Percentiles rank a stretch among this genome's conserved stretches.
These are phyloP conservation scores for Pseudocercospora macadamiae DNA, from an alignment of 2,329 filamentous ascomycete species.

Conservation along the genomic window DNA sequence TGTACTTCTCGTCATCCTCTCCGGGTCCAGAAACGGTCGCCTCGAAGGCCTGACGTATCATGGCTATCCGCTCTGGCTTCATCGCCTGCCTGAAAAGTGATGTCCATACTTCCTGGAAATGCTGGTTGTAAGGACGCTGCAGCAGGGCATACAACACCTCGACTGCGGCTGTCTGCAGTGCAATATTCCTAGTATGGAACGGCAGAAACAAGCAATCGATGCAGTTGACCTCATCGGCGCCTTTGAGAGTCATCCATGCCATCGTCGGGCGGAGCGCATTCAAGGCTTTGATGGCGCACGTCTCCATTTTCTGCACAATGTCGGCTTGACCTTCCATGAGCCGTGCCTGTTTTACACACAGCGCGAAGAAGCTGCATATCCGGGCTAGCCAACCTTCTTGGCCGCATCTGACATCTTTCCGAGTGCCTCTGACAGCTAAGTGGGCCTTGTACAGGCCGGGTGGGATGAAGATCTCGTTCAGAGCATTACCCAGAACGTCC, in stretches of 20 bases:
- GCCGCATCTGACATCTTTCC: slow-evolving; percentile 71
- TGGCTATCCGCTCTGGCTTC: slow-evolving; percentile 33
- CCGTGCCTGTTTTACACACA: slow-evolving; percentile 62
- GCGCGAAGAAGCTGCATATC: slow-evolving; percentile 71
- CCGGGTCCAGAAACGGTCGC: slow-evolving; percentile 50
- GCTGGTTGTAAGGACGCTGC: slow-evolving; percentile 58
- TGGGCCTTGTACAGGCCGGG: slow-evolving; percentile 72
- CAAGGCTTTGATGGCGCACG: slow-evolving; percentile 74
- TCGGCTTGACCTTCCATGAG: slow-evolving; percentile 53
- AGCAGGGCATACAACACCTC: slow-evolving; percentile 43
- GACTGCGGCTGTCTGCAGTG: slow-evolving; percentile 69
- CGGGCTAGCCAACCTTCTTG: slow-evolving; percentile 86
- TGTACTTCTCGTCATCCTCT: slow-evolving; percentile 89
- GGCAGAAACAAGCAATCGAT: slow-evolving; percentile 72
- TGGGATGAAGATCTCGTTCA: slow-evolving; percentile 93
- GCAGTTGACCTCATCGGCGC: slow-evolving; percentile 71
- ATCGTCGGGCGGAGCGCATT: slow-evolving; percentile 77
- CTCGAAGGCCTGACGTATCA: slow-evolving; percentile 37
- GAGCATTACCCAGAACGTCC: slow-evolving; percentile 80
- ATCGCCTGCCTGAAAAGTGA: slow-evolving; percentile 34
- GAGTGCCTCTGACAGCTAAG: slow-evolving; percentile 62
- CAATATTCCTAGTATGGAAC: slow-evolving; percentile 69
- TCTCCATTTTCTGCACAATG: slow-evolving; percentile 54
- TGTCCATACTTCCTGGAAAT: slow-evolving; percentile 62
- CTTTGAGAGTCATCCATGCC: slow-evolving; percentile 84